Base-by-base conservation (phyloP, 2,329 filamentous ascomycete species). In the Penicillium sclerotigenum region DNA sequence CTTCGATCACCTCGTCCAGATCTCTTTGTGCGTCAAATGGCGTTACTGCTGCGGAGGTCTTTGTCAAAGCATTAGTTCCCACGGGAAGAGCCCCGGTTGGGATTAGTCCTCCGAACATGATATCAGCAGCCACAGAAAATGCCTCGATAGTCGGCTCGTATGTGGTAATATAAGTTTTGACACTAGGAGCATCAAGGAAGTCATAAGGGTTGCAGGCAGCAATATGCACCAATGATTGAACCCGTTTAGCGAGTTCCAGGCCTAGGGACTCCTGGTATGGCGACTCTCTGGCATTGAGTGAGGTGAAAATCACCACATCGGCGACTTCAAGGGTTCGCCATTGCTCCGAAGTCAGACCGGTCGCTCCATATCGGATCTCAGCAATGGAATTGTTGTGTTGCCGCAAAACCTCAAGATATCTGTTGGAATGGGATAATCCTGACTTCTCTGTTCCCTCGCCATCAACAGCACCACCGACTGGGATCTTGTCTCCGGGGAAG, bases 171-270 rank as follows among this genome's bases (percentile, higher is more conserved):
- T 78, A 78, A 18, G 76, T 78, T 49, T 68, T 68, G 29, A 77
- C 67, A 8, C 60, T 62, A 1, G 56, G 54, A 10, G 70, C 69
- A 22, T 75, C 67, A 5, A 79, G 61, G 26, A 79, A 77, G 56
- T 79, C 77, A 52, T 78, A 79, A 2, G 77, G 76, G 59, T 71
- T 75, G 54, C 74, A 76, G 5, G 73, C 75, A 29, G 75, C 76
- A 58, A 79, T 66, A 11, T 68, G 63, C 42, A 79, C 70, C 37
- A 77, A 45, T 9, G 66, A 71, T 5, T 64, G 64, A 26, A 65
- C 60, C 34, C 64, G 66, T 8, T 59, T 61, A 20, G 68, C 64
- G 20, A 77, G 63, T n/a, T 69, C 60, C 11, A 70, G 57, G 0
- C 71, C 75, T 11, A 77, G 57, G 0, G 59, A 56, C 45, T 66